Evolutionary conservation across 345 rosid species (phyloP).

Genomic region (Salix exigua): DNA sequence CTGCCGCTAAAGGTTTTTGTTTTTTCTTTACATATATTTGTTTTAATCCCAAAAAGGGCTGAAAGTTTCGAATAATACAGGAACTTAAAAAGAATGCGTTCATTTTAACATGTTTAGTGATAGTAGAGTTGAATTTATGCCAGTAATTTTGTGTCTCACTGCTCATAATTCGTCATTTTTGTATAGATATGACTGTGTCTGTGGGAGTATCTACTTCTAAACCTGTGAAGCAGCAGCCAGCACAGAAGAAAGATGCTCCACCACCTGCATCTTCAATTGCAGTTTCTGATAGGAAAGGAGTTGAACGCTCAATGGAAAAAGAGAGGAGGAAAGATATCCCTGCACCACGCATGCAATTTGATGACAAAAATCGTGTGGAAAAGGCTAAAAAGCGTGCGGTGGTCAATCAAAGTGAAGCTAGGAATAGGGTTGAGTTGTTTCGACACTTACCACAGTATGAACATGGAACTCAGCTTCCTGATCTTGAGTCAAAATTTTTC

Average conservation of each 20-base stretch:
- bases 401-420: constrained; percentile 81
- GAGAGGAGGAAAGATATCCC: constrained; percentile 79
- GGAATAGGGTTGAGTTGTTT: constrained; percentile 83
- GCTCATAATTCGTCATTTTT: constrained; percentile 8
- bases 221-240: constrained; percentile 13
- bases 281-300: constrained; percentile 72
- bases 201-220: constrained; percentile 15
- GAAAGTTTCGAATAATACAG: too few relatives aligned
- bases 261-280: constrained; percentile 37
- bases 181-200: constrained; percentile 19
- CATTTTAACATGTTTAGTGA: too few relatives aligned
- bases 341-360: constrained; percentile 76
- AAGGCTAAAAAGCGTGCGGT: constrained; percentile 89
- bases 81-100: too few relatives aligned
- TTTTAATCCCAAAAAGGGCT: too few relatives aligned
- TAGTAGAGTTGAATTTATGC: too few relatives aligned
- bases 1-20: constrained; percentile 27
- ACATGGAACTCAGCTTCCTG: constrained; percentile 87
- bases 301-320: constrained; percentile 62
- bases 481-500: constrained; percentile 70
- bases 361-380: constrained; percentile 72
- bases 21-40: too few relatives aligned
- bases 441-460: constrained; percentile 97
- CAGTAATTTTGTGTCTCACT: not conserved
- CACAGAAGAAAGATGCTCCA: constrained; percentile 23